Base-by-base conservation (phyloP, 129 eudicot species). In the Gnaphalium uliginosum region DNA sequence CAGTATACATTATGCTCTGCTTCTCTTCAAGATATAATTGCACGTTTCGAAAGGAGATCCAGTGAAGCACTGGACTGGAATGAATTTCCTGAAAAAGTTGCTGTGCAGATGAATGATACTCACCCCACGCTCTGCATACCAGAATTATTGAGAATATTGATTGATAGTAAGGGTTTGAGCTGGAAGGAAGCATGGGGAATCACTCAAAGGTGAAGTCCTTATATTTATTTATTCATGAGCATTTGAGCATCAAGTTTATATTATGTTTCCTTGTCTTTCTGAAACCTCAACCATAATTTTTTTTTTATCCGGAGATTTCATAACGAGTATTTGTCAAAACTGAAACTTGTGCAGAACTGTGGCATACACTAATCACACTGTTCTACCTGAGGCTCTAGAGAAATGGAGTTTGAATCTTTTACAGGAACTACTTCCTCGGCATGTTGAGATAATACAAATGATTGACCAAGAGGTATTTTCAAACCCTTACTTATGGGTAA, bases 31-130 rank as follows among this genome's bases (percentile, higher is more conserved):
- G 96, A 90, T 71, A 90, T 90, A 68, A 84, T 90, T 25, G 79
- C 89, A 54, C 79, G 86, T 51, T 90, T 90, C 71, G 91, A 86
- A 78, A 84, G 81, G 73, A 74, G 96, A 84, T 88, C 91, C 29
- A 91, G 85, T 32, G 71, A 76, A 11, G 48, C 81, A 35, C 50
- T 84, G 8, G 74, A 88, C 70, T 90, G 96, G 96, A 69, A 78
- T 39, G 73, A 58, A 2, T 90, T 90, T 67, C 88, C 96, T 18
- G 88, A 82, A 62, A 90, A 90, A 78, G 94, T 90, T 72, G 93
- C 96, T 17, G 89, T 91, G 50, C 98, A 92, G 72, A 89, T 92
- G 98, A 92, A 92, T 71, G 98, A 92, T 81, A 92, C 98, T 67
- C 98, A 92, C 50, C 98, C 98, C 4, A 92, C 98, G 5, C 87